These are phyloP conservation scores for Rhododendron ovatum DNA, from an alignment of 148 eudicot genomes.

Conservation along the genomic window DNA sequence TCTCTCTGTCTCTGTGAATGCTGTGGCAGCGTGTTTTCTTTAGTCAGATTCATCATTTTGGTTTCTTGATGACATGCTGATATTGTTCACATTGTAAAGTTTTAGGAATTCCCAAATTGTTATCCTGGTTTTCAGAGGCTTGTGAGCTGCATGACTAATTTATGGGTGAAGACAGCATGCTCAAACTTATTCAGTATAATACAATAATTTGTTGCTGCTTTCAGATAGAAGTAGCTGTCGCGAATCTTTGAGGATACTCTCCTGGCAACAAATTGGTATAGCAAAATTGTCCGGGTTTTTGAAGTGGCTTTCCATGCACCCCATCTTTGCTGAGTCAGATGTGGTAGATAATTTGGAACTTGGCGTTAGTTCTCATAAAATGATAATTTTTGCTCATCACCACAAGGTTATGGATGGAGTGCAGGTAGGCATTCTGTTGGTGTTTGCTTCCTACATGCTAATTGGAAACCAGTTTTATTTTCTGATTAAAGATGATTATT, in stretches of 20 bases:
- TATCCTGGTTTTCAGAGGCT: neutral
- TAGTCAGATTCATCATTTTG: neutral
- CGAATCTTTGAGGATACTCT: slow-evolving; percentile 42
- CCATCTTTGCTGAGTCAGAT: slow-evolving; percentile 53
- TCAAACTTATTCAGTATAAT: neutral
- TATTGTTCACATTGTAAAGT: neutral
- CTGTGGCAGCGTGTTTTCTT: neutral
- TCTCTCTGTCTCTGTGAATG: neutral
- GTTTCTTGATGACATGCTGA: neutral
- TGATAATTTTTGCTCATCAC: slow-evolving; percentile 98
- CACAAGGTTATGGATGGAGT: slow-evolving; percentile 80
- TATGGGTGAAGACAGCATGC: slow-evolving; percentile 4
- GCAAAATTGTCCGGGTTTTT: slow-evolving; percentile 80
- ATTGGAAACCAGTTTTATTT: neutral
- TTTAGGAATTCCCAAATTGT: neutral
- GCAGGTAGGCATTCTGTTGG: slow-evolving; percentile 56
- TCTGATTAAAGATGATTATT: neutral
- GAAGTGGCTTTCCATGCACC: slow-evolving; percentile 93
- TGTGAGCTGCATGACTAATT: neutral
- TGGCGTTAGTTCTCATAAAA: slow-evolving; percentile 62
- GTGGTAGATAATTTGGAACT: slow-evolving; percentile 32
- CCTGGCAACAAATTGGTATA: slow-evolving; percentile 73
- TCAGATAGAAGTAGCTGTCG: slow-evolving; percentile 34
- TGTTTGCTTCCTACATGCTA: neutral
- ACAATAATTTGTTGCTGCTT: slow-evolving; percentile 12